phyloP scores from a whole-genome alignment of 2,329 filamentous ascomycete genomes.

The Emericellopsis atlantica region DNA sequence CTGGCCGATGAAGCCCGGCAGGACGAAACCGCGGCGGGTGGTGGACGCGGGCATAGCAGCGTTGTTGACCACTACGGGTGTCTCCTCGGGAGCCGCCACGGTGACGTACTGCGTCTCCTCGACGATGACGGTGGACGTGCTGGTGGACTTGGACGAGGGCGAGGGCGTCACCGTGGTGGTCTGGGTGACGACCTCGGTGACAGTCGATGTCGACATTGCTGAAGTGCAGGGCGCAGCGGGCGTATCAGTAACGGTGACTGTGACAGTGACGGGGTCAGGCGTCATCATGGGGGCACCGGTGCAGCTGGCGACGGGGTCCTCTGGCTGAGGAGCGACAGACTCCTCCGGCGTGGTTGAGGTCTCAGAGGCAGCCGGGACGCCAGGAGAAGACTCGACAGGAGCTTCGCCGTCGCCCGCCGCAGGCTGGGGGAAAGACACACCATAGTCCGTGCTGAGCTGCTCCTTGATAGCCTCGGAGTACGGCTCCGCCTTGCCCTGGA shows the following conservation, averaged over 20 bases:
- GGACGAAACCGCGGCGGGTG: too few species aligned
- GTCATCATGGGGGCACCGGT: too few species aligned
- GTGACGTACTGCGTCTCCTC: not conserved
- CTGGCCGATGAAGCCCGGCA: too few species aligned
- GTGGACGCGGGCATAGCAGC: too few species aligned
- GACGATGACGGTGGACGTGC: too few species aligned
- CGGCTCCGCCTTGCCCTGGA: slow-evolving; percentile 21
- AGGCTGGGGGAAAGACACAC: slow-evolving; percentile 23
- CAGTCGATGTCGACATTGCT: not conserved
- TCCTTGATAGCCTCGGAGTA: slow-evolving; percentile 28
- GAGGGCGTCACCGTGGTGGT: not conserved
- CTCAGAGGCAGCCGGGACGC: slow-evolving; percentile 7
- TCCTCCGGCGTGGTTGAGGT: not conserved
- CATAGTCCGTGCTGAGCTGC: slow-evolving; percentile 31
- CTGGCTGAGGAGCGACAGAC: not conserved
- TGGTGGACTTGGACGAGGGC: too few species aligned
- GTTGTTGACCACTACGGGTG: too few species aligned
- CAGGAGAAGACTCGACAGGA: slow-evolving; percentile 5
- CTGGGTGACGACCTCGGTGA: slow-evolving; percentile 2
- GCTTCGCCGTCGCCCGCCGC: slow-evolving; percentile 8
- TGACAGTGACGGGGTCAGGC: slow-evolving; percentile 11
- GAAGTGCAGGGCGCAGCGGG: slow-evolving; percentile 7
- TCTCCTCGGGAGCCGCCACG: too few species aligned
- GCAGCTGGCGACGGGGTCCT: too few species aligned
- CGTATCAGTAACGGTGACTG: slow-evolving; percentile 23